Evolutionary conservation across 352 stramenopile species (phyloP).

Genomic region (Pythium myriotylum): DNA sequence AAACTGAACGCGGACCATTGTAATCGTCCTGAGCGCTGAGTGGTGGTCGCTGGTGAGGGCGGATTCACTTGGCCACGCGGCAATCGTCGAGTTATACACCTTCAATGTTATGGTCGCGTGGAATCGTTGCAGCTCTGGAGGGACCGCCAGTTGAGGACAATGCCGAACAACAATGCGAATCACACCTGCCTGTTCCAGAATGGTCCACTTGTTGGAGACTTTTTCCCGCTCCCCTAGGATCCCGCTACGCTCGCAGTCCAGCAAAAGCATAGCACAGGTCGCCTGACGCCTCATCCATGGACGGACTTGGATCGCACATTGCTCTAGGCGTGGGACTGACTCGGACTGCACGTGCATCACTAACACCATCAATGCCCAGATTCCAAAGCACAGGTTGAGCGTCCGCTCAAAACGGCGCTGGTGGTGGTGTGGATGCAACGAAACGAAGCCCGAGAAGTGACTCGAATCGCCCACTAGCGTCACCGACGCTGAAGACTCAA

Average conservation of each 20-base stretch:
- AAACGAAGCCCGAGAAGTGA: too few species aligned
- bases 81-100: slow-evolving; percentile 43
- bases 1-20: slow-evolving; percentile 31
- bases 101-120: slow-evolving; percentile 26
- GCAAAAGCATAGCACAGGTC: slow-evolving; percentile 31
- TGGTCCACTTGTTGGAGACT: slow-evolving; percentile 19
- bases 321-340: not conserved
- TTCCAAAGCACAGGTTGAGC: not conserved
- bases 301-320: slow-evolving; percentile 32
- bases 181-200: slow-evolving; percentile 25
- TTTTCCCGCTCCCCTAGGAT: not conserved
- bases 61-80: slow-evolving; percentile 26
- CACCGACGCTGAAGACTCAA: too few species aligned
- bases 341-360: slow-evolving; percentile 30
- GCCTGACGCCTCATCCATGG: slow-evolving; percentile 26
- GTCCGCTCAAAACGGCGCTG: not conserved
- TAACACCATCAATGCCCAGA: slow-evolving; percentile 28
- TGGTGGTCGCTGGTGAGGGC: slow-evolving; percentile 34
- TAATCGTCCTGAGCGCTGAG: slow-evolving; percentile 20
- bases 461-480: not conserved
- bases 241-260: slow-evolving; percentile 29
- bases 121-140: slow-evolving; percentile 28
- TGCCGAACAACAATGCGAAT: slow-evolving; percentile 33
- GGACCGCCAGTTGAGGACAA: slow-evolving; percentile 30
- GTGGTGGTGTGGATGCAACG: too few species aligned